Conservation (phyloP, 2,329 filamentous ascomycete genomes). For the Colletotrichum higginsianum region DNA sequence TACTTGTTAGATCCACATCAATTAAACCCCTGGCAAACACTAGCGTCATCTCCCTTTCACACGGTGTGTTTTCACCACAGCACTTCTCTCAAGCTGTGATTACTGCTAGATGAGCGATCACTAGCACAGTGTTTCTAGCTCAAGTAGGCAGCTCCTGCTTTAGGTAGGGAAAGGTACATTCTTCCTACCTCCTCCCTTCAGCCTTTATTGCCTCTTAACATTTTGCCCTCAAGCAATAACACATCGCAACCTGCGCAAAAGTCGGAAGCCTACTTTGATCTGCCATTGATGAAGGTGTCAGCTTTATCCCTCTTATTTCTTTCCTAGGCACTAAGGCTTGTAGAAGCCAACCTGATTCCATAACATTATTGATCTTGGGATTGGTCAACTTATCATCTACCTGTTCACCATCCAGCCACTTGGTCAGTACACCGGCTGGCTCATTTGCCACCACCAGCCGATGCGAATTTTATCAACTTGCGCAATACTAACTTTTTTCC, state of each 20-base stretch:
- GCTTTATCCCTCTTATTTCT: background rate
- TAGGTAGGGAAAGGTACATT: background rate
- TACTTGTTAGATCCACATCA: conserved; percentile 27
- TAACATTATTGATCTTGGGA: background rate
- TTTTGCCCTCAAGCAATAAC: conserved; percentile 12
- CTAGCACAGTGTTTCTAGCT: conserved; percentile 19
- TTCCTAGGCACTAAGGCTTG: background rate
- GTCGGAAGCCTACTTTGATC: background rate
- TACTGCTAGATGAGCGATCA: background rate
- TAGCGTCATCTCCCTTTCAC: background rate
- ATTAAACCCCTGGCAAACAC: conserved; percentile 33
- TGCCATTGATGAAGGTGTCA: background rate
- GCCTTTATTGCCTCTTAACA: conserved; percentile 21
- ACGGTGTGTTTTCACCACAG: conserved; percentile 25
- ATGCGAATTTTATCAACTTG: background rate
- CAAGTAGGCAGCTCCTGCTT: too few species aligned
- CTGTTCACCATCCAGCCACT: background rate
- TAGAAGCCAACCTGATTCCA: background rate
- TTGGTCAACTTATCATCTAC: background rate
- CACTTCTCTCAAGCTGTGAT: background rate
- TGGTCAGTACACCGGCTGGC: background rate
- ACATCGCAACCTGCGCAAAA: background rate
- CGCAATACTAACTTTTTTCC: background rate
- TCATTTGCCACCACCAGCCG: conserved; percentile 2
- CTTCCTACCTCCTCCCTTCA: background rate